A percentile compares a stretch with the other conserved stretches of the same genome.
These are phyloP conservation scores for Euphorbia schlechtendalii DNA, from an alignment of 441 rosid genomes.

Conservation along the genomic window DNA sequence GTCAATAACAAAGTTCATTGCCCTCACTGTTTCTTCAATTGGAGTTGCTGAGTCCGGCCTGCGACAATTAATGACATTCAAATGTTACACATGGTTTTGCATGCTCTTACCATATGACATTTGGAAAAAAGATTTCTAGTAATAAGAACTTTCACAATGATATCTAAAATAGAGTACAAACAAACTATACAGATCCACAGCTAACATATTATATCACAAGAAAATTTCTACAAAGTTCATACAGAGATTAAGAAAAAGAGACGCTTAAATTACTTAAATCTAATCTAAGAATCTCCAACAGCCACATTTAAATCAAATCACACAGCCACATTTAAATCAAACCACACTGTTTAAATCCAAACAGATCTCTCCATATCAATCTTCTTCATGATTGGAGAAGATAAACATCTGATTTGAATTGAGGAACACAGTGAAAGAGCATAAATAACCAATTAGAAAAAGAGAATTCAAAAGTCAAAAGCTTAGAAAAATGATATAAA, in stretches of 20 bases:
- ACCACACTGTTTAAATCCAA: background rate
- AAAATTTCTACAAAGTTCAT: background rate
- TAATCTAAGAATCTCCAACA: background rate
- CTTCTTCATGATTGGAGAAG: background rate
- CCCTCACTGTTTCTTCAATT: conserved; percentile 91
- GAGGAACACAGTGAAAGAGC: background rate
- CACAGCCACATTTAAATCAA: too few relatives aligned
- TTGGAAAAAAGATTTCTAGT: background rate
- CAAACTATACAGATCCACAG: background rate
- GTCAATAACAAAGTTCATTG: conserved; percentile 88
- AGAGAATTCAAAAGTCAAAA: background rate
- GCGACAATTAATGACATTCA: conserved; percentile 18
- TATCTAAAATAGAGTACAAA: background rate
- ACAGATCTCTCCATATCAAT: background rate
- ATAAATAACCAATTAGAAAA: background rate
- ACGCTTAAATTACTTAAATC: background rate
- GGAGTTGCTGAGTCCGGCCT: conserved; percentile 88
- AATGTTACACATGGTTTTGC: conserved; percentile 3
- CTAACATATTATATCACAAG: background rate
- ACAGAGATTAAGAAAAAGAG: background rate
- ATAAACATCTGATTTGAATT: background rate
- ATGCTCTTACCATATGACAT: background rate
- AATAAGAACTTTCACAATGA: background rate
- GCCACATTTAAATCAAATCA: background rate
- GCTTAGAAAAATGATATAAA: background rate